phyloP scores from a whole-genome alignment of 176 grass and related monocot species.

The Avena eriantha region DNA sequence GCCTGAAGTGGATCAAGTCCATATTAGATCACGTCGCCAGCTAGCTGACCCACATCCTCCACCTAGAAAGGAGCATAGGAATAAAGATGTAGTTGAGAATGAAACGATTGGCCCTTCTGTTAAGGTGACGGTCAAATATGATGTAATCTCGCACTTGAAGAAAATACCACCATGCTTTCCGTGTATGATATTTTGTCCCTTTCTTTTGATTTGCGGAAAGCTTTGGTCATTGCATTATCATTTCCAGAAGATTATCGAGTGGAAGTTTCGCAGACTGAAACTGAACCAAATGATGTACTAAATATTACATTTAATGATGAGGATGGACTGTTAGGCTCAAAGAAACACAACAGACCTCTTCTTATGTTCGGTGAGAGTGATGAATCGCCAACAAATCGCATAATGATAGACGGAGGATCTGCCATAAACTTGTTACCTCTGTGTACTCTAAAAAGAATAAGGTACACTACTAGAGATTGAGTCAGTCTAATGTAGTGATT shows the following conservation, averaged over 20 bases:
- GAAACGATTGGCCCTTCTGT: neutral
- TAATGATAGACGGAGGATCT: neutral
- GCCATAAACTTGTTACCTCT: slow-evolving; percentile 14
- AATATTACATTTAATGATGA: neutral
- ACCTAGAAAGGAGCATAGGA: neutral
- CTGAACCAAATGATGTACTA: neutral
- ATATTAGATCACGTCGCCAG: slow-evolving; percentile 6
- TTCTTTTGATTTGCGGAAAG: neutral
- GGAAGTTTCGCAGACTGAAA: neutral
- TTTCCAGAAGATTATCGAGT: neutral
- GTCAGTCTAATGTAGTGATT: neutral
- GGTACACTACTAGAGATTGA: neutral
- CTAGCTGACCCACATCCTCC: neutral
- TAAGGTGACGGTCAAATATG: neutral
- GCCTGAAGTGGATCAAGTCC: neutral
- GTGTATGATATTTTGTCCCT: neutral
- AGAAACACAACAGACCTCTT: neutral
- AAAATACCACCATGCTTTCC: slow-evolving; percentile 7
- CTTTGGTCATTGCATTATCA: neutral
- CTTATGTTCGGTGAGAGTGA: slow-evolving; percentile 6
- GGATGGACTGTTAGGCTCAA: neutral
- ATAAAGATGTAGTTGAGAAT: neutral
- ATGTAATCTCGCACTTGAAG: neutral
- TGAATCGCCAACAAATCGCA: neutral
- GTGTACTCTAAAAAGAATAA: neutral